phyloP scores from a whole-genome alignment of 148 eudicot species.

The Linanthus parryae region DNA sequence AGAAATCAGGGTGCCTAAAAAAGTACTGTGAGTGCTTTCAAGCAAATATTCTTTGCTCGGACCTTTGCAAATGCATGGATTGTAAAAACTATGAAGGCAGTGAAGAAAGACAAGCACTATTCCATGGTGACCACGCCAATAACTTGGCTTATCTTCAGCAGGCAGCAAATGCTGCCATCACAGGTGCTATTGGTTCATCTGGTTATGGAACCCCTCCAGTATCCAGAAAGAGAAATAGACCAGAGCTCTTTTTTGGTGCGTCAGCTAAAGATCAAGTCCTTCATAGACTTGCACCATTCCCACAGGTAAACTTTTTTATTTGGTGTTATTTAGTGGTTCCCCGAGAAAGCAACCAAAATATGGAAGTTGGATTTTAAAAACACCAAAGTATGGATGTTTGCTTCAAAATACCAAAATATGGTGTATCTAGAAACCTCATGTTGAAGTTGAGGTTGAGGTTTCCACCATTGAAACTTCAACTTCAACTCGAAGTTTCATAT shows the following conservation, averaged over 20 bases:
- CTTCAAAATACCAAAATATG: too few relatives aligned
- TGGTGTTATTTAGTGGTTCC: too few relatives aligned
- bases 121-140: constrained; percentile 87
- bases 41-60: constrained; percentile 96
- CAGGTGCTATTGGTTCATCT: constrained; percentile 95
- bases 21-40: constrained; percentile 99
- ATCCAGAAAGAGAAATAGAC: constrained; percentile 73
- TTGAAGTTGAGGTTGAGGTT: too few relatives aligned
- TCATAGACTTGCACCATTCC: constrained; percentile 48
- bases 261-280: constrained; percentile 51
- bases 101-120: constrained; percentile 91
- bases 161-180: constrained; percentile 98
- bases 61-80: constrained; percentile 92
- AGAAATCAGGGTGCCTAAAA: constrained; percentile 95
- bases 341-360: too few relatives aligned
- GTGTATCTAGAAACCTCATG: too few relatives aligned
- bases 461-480: too few relatives aligned
- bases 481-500: too few relatives aligned
- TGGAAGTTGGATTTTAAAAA: too few relatives aligned
- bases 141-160: constrained; percentile 75
- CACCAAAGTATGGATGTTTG: too few relatives aligned
- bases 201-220: constrained; percentile 80
- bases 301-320: constrained; percentile 42
- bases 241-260: constrained; percentile 53
- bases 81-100: constrained; percentile 98